A percentile compares a stretch with the other conserved stretches of the same genome.
Evolutionary conservation across 2,329 filamentous ascomycete species (phyloP).

Genomic region (Pseudogymnoascus sp.): DNA sequence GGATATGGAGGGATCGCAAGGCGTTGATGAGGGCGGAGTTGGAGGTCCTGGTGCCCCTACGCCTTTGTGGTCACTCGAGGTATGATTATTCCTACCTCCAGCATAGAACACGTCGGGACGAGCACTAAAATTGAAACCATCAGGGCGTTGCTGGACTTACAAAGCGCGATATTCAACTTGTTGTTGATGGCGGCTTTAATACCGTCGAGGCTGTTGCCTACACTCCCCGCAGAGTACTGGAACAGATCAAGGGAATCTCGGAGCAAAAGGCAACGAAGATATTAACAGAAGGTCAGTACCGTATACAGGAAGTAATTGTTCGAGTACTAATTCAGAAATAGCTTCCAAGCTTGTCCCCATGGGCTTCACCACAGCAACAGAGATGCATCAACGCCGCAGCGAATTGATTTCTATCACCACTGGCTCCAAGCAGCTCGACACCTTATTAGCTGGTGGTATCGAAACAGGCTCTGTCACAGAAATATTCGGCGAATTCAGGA

Average conservation of each 20-base stretch:
- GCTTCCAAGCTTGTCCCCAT: slow-evolving; percentile 95
- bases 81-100: slow-evolving; percentile 33
- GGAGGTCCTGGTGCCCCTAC: slow-evolving; percentile 90
- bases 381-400: slow-evolving; percentile 96
- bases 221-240: slow-evolving; percentile 72
- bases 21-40: slow-evolving; percentile 65
- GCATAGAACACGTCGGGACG: not conserved
- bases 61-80: slow-evolving; percentile 78
- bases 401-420: slow-evolving; percentile 98
- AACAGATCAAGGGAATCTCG: slow-evolving; percentile 97
- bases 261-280: slow-evolving; percentile 94
- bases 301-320: not conserved
- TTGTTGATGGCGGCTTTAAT: slow-evolving; percentile 87
- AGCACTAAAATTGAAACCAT: slow-evolving; percentile 5
- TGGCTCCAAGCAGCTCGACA: slow-evolving; percentile 95
- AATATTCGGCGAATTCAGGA: slow-evolving; percentile 95
- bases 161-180: slow-evolving; percentile 89
- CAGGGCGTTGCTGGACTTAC: slow-evolving; percentile 84
- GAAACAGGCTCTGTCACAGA: slow-evolving; percentile 98
- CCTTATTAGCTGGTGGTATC: slow-evolving; percentile 84
- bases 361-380: slow-evolving; percentile 97
- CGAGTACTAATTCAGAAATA: slow-evolving; percentile 31
- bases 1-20: slow-evolving; percentile 55
- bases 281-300: slow-evolving; percentile 67
- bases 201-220: slow-evolving; percentile 96